These are phyloP conservation scores for Elaeagnus macrophylla DNA, from an alignment of 306 rosid species.

Conservation along the genomic window DNA sequence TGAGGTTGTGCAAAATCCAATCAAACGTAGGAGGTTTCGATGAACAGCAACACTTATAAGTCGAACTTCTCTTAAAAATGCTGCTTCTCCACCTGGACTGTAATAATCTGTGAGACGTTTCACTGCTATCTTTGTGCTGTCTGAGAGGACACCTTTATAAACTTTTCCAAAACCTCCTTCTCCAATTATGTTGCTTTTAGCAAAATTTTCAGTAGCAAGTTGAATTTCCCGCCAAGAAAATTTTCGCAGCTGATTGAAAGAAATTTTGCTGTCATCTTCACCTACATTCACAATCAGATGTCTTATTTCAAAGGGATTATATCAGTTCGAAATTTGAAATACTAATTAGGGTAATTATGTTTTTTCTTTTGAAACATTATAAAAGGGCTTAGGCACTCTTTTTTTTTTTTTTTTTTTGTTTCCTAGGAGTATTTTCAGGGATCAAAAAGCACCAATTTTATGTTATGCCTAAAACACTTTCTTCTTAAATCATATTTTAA, in stretches of 20 bases:
- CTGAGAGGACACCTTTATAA: constrained; percentile 72
- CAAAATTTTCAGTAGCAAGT: constrained; percentile 66
- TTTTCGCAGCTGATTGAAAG: constrained; percentile 60
- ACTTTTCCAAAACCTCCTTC: constrained; percentile 98
- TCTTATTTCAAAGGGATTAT: constrained; percentile 12
- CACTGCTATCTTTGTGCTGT: constrained; percentile 61
- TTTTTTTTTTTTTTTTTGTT: too few species aligned
- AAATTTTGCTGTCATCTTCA: constrained; percentile 65
- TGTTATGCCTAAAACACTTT: too few species aligned
- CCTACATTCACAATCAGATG: constrained; percentile 30
- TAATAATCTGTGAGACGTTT: constrained; percentile 72
- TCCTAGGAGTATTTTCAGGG: too few species aligned
- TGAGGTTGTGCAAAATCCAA: constrained; percentile 70
- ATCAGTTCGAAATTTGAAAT: background rate
- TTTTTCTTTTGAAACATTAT: too few species aligned
- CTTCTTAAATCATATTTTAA: too few species aligned
- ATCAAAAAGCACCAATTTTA: too few species aligned
- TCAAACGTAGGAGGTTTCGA: constrained; percentile 68
- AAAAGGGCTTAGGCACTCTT: too few species aligned
- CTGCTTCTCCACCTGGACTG: constrained; percentile 93
- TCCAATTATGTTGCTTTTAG: constrained; percentile 76
- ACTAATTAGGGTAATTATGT: too few species aligned
- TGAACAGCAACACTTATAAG: constrained; percentile 90
- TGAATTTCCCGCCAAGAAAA: constrained; percentile 89
- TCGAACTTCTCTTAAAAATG: constrained; percentile 79